Evolutionary conservation across 2,329 filamentous ascomycete genomes (phyloP).

Genomic region (Trichophyton simii): DNA sequence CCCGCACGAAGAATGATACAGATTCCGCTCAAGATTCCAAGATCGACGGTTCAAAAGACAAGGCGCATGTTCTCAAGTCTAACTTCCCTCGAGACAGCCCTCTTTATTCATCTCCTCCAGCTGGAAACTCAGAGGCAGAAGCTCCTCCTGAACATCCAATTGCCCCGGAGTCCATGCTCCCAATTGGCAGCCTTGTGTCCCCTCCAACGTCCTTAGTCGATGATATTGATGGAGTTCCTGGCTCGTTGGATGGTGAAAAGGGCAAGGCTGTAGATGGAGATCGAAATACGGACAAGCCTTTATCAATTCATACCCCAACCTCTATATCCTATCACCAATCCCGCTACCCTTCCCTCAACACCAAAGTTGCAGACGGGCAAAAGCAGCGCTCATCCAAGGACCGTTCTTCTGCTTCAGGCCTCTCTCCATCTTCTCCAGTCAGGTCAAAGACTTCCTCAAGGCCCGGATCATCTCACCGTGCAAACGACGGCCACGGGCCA

Average conservation of each 20-base stretch:
- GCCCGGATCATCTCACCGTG: slow-evolving; percentile 34
- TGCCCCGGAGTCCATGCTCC: slow-evolving; percentile 14
- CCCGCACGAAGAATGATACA: not conserved
- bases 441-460: slow-evolving; percentile 25
- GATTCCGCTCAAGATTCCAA: not conserved
- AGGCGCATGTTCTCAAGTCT: not conserved
- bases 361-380: not conserved
- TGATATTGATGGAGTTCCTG: slow-evolving; percentile 25
- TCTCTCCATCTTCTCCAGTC: slow-evolving; percentile 10
- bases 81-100: not conserved
- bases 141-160: slow-evolving; percentile 17
- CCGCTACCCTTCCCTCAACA: slow-evolving; percentile 27
- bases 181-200: slow-evolving; percentile 30
- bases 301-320: slow-evolving; percentile 24
- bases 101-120: slow-evolving; percentile 28
- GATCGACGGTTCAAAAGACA: not conserved
- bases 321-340: slow-evolving; percentile 34
- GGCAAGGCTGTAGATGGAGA: slow-evolving; percentile 18
- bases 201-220: slow-evolving; percentile 34
- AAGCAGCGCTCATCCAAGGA: not conserved
- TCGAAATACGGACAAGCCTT: slow-evolving; percentile 7
- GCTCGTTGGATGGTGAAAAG: slow-evolving; percentile 14
- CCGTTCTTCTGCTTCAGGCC: slow-evolving; percentile 11
- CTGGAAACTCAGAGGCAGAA: slow-evolving; percentile 24
- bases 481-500: slow-evolving; percentile 35